Base-by-base conservation (phyloP, 1,284 basidiomycete species). In the Sphagnurus paluster region DNA sequence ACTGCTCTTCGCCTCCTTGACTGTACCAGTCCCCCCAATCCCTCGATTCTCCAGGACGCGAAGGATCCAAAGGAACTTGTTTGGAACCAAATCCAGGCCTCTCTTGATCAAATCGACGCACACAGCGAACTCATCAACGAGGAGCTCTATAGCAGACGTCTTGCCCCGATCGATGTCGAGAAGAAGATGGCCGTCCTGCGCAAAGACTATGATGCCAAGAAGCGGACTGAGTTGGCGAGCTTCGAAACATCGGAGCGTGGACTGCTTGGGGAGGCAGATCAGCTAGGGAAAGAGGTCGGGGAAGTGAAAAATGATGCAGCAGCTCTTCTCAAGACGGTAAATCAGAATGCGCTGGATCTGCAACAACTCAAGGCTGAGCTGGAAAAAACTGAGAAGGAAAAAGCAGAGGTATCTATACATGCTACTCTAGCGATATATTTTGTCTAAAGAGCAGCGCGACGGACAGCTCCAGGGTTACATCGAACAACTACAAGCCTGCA, bases 381-480 rank as follows among this genome's bases (percentile, higher is more conserved):
- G 10, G 21, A 41, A 21, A 19, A 41, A 14, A 29, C 17, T 11
- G 20, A 48, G 28, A 20, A 23, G 14, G 29, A 19, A 8, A 47
- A 50, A 14, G 25, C 28, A 14, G 43, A 46, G 35, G 52, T 34
- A 38, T 36, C 34, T 44, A 7, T 6, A 5, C 16, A n/a, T 5
- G n/a, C n/a, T n/a, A n/a, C n/a, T n/a, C n/a, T n/a, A n/a, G n/a
- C n/a, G n/a, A n/a, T n/a, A n/a, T n/a, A n/a, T n/a, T n/a, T n/a
- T n/a, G n/a, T n/a, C n/a, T n/a, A n/a, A n/a, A n/a, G n/a, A n/a
- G n/a, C n/a, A n/a, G n/a, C n/a, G n/a, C n/a, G n/a, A n/a, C n/a
- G n/a, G n/a, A n/a, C 39, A 66, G 66, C 55, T 57, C 17, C 52
- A 55, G 42, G 32, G 14, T 20, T 50, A 53, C 26, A 39, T 66